These are phyloP conservation scores for Yamadazyma endophytica DNA, from an alignment of 805 yeast species.

Conservation along the genomic window DNA sequence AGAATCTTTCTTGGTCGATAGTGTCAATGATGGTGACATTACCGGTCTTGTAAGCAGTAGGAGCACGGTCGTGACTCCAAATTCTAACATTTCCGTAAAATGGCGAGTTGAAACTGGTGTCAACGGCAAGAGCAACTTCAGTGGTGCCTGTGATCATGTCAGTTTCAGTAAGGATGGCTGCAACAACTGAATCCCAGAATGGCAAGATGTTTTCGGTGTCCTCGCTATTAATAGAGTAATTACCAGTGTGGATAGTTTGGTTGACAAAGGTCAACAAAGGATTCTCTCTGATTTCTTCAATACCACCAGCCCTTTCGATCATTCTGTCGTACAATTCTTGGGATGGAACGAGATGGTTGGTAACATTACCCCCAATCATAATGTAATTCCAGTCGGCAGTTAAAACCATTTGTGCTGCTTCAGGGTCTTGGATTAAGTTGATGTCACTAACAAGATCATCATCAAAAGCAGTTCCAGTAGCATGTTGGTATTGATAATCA, in stretches of 20 bases:
- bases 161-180: constrained; percentile 33
- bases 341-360: constrained; percentile 37
- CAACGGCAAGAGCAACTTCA: constrained; percentile 31
- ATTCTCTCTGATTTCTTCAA: constrained; percentile 19
- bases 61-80: constrained; percentile 34
- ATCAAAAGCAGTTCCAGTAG: constrained; percentile 15
- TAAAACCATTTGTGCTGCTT: constrained; percentile 40
- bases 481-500: constrained; percentile 37
- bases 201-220: constrained; percentile 32
- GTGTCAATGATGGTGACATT: constrained; percentile 32
- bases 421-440: constrained; percentile 42
- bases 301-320: constrained; percentile 29
- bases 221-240: constrained; percentile 17
- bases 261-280: constrained; percentile 24
- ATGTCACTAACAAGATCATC: constrained; percentile 41
- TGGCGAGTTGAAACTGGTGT: constrained; percentile 38
- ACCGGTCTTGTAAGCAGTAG: constrained; percentile 27
- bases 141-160: constrained; percentile 26
- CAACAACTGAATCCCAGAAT: constrained; percentile 42
- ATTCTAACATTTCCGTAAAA: constrained; percentile 38
- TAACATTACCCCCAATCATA: constrained; percentile 39
- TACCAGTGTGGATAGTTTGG: constrained; percentile 31
- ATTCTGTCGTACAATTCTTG: constrained; percentile 30
- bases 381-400: constrained; percentile 38
- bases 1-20: constrained; percentile 26